Base-by-base conservation (phyloP, 495 filamentous ascomycete species). In the Cetradonia linearis region DNA sequence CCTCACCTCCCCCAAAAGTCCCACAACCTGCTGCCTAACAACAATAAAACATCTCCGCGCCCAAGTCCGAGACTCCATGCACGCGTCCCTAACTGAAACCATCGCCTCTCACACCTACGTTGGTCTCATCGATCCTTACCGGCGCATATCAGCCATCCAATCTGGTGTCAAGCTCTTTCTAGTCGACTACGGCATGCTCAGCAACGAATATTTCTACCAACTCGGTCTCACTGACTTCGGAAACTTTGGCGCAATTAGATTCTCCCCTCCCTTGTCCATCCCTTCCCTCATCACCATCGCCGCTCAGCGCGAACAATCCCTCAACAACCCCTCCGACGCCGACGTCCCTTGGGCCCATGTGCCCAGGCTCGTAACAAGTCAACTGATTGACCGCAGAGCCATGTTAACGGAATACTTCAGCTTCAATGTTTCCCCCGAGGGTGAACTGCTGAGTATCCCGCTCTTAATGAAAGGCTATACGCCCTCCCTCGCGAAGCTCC, bases 341-440 rank as follows among this genome's bases (percentile, higher is more conserved):
- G 78, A 81, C n/a, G 77, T 85, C 34, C 82, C 89, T 58, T 84
- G 86, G 68, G 70, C 77, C 6, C 80, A 82, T 56, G 82, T 89
- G 8, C 82, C 89, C 5, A 76, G 82, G 14, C 67, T 74, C 5
- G 80, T 92, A 16, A 74, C 78, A 0, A 67, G 70, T 18, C 78
- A 83, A 18, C 79, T 99, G 18, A 76, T 95, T 34, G 79, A 83
- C 38, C 80, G 86, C 5, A 79, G 88, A 20, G 85, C 90, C 61
- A 94, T 99, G 89, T 80, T 99, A 2, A 72, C 81, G 28, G 92
- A 96, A 69, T 99, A 99, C 72, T 96, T 99, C 74, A 81, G 84
- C 16, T 69, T 99, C 50, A 83, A 94, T 56, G 84, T 99, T 49
- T 87, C 86, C 5, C 81, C 80, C 13, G 77, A 86, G 1, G 94